Conservation (phyloP, 371 early-diverging fungal genomes). For the Mortierella sp. region DNA sequence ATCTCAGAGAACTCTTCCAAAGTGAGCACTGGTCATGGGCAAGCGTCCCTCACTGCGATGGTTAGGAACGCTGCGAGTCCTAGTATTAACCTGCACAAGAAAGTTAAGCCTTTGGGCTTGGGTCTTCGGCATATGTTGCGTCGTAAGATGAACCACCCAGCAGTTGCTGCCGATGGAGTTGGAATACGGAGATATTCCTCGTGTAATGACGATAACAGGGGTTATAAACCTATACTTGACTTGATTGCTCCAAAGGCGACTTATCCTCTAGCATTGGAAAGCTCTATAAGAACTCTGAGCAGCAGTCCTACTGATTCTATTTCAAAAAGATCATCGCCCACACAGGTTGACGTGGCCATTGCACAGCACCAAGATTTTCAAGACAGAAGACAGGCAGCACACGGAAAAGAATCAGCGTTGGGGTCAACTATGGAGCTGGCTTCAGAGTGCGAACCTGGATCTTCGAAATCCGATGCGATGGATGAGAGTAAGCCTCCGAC, state of each 20-base stretch:
- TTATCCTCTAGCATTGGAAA: not conserved
- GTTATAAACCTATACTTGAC: not conserved
- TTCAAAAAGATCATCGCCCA: not conserved
- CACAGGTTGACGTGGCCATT: not conserved
- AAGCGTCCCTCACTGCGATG: not conserved
- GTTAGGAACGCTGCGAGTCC: slow-evolving; percentile 6
- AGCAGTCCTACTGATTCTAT: not conserved
- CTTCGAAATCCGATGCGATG: not conserved
- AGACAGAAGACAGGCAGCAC: slow-evolving; percentile 4
- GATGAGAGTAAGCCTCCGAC: not conserved
- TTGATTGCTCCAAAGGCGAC: not conserved
- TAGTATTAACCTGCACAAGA: slow-evolving; percentile 26
- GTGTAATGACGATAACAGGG: slow-evolving; percentile 1
- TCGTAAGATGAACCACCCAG: slow-evolving; percentile 36
- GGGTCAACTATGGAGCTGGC: not conserved
- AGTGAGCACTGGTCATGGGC: not conserved
- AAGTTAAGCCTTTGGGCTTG: slow-evolving; percentile 39
- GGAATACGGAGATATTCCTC: not conserved
- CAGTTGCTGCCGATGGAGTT: not conserved
- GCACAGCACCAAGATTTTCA: not conserved
- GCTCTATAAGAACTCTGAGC: not conserved
- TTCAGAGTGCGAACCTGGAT: not conserved
- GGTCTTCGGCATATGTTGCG: slow-evolving; percentile 52
- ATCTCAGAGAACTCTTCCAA: slow-evolving; percentile 8
- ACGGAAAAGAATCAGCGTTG: slow-evolving; percentile 6